A percentile compares a stretch with the other conserved stretches of the same genome.
Evolutionary conservation across 2,329 filamentous ascomycete species (phyloP).

Genomic region (Sphaerulina musiva): DNA sequence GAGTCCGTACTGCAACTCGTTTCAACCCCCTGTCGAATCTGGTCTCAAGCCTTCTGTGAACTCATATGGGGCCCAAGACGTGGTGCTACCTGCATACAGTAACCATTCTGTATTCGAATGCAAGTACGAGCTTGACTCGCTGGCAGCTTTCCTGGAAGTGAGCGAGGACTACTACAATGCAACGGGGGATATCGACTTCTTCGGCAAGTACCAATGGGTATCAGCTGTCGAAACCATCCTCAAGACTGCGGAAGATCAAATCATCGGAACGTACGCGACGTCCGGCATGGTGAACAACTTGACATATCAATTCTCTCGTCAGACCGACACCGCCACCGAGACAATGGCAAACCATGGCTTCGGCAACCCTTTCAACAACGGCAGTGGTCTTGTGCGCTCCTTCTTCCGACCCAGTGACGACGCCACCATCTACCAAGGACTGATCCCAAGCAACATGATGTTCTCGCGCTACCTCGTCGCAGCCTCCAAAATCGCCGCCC

Average conservation of each 20-base stretch:
- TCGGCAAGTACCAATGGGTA: constrained; percentile 45
- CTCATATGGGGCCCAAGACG: constrained; percentile 36
- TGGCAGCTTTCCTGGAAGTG: constrained; percentile 47
- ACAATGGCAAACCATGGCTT: constrained; percentile 49
- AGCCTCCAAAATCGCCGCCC: constrained; percentile 48
- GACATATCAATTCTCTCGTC: constrained; percentile 44
- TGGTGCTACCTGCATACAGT: constrained; percentile 40
- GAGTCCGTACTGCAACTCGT: constrained; percentile 50
- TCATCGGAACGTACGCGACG: constrained; percentile 43
- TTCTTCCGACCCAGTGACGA: constrained; percentile 49
- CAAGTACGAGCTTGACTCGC: constrained; percentile 50
- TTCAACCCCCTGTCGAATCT: constrained; percentile 47
- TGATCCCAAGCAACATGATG: constrained; percentile 60
- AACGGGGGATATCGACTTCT: constrained; percentile 45
- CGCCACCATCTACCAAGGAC: constrained; percentile 45
- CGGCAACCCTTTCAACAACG: constrained; percentile 45
- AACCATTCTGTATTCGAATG: constrained; percentile 46
- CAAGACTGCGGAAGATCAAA: constrained; percentile 43
- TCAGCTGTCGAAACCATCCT: constrained; percentile 42
- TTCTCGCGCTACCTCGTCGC: constrained; percentile 57
- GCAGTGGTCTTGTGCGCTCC: constrained; percentile 45
- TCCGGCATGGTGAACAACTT: constrained; percentile 40
- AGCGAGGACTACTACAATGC: constrained; percentile 43
- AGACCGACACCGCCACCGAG: constrained; percentile 42
- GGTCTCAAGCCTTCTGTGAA: constrained; percentile 38